Evolutionary conservation across 225 moss, liverwort and hornwort genomes (phyloP), one percentile per base, ranked within the genome.

Genomic region (Physcomitrium patens): DNA sequence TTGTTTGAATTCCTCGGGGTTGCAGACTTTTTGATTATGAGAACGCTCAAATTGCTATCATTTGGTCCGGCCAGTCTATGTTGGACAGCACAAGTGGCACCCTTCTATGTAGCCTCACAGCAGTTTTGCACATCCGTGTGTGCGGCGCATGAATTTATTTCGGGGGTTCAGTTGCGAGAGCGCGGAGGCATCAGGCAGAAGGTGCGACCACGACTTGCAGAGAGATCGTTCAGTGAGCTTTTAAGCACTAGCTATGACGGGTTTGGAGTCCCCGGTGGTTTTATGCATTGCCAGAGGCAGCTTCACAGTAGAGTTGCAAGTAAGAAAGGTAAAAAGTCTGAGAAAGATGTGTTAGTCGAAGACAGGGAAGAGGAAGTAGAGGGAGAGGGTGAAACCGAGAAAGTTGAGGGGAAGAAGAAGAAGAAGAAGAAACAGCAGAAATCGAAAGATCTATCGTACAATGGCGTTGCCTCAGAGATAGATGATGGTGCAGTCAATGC

Each of bases 261-360:
- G 15, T 84, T 82, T 49, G 81, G 73, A 37, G 77, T 69, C 24
- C 18, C 74, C 12, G 78, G 67, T 0, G 74, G 86, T 20, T 68
- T 75, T 50, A 58, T 74, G 58, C 49, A 22, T 60, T 60, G 53
- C 53, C 79, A 75, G 23, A 82, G 81, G 31, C 79, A 80, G n/a
- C 65, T 79, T 49, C 74, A 72, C 12, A 71, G 68, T 57, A 70
- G 63, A 46, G 73, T 81, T 68, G 77, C 80, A 55, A 69, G 80
- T 42, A 88, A 88, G 76, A 88, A 83, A 60, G 64, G 88, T 0
- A 88, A 85, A 48, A 87, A 77, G 71, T 49, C 70, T 10, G 83
- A 61, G 65, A 81, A 67, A 72, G 84, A 83, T 74, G 70, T 86
- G 62, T 67, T 84, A 64, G 23, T 84, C 10, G 75, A 84, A 82